Conservation (phyloP, 148 eudicot genomes). For the Bassia scoparia region DNA sequence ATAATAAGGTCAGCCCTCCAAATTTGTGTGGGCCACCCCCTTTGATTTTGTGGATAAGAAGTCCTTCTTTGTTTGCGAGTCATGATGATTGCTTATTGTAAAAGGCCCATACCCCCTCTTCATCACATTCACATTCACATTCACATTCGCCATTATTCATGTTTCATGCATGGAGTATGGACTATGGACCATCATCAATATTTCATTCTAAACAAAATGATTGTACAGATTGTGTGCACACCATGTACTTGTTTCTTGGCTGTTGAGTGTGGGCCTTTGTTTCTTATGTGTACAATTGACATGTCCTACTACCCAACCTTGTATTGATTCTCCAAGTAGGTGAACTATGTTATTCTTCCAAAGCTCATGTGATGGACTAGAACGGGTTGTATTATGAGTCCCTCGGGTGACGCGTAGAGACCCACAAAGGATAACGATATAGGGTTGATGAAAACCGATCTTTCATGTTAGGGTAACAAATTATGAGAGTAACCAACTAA, state of each 20-base stretch:
- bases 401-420: no score
- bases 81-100: constrained; percentile 16
- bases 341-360: background rate
- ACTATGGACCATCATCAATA: constrained; percentile 15
- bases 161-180: no score
- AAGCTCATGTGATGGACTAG: background rate
- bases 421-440: no score
- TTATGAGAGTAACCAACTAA: no score
- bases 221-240: constrained; percentile 15
- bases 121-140: no score
- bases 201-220: background rate
- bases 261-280: constrained; percentile 9
- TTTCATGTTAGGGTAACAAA: no score
- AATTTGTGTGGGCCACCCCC: constrained; percentile 1
- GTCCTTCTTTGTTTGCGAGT: background rate
- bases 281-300: background rate
- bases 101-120: constrained; percentile 7
- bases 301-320: background rate
- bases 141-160: no score
- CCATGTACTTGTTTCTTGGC: constrained; percentile 5
- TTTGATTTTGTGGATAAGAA: constrained; percentile 11
- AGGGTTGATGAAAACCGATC: no score
- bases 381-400: background rate
- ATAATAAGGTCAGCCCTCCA: constrained; percentile 1
- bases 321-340: background rate